A percentile compares a stretch with the other conserved stretches of the same genome.
Evolutionary conservation across 2,329 filamentous ascomycete species (phyloP).

Genomic region (Cylindrodendrum hubeiense): DNA sequence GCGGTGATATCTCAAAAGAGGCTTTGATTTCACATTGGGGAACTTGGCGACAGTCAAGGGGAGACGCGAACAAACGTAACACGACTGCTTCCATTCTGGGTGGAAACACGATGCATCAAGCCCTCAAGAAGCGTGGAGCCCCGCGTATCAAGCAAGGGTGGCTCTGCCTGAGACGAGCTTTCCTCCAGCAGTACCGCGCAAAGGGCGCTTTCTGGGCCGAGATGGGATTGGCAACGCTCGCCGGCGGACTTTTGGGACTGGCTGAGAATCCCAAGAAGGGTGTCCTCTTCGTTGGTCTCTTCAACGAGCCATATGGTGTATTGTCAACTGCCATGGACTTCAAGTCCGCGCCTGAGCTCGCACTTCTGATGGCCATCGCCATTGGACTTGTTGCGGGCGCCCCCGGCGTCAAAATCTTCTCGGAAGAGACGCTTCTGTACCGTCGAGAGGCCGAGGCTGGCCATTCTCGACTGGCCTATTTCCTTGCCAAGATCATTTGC

Average conservation of each 20-base stretch:
- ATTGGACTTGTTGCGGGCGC: constrained; percentile 65
- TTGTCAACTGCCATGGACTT: constrained; percentile 66
- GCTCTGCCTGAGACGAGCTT: constrained; percentile 64
- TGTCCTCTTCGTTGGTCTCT: constrained; percentile 66
- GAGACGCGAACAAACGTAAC: constrained; percentile 29
- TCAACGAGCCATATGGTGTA: constrained; percentile 61
- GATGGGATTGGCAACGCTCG: constrained; percentile 63
- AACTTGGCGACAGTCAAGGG: constrained; percentile 38
- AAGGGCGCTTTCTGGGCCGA: constrained; percentile 66
- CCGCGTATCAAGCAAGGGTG: constrained; percentile 61
- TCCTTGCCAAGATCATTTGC: constrained; percentile 65
- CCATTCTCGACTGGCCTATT: constrained; percentile 68
- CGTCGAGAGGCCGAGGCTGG: constrained; percentile 68
- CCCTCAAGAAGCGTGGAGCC: constrained; percentile 64
- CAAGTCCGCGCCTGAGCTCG: constrained; percentile 62
- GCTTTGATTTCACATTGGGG: constrained; percentile 63
- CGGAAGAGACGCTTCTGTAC: constrained; percentile 56
- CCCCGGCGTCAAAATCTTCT: constrained; percentile 68
- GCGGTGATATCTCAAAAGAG: constrained; percentile 61
- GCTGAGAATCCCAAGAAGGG: constrained; percentile 63
- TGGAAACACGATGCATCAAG: constrained; percentile 53
- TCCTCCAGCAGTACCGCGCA: constrained; percentile 69
- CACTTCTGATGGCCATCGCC: constrained; percentile 65
- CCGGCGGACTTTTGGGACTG: constrained; percentile 67
- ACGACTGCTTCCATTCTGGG: constrained; percentile 41